Base-by-base conservation (phyloP, 768 basidiomycete species). In the Termitomyces sp. region DNA sequence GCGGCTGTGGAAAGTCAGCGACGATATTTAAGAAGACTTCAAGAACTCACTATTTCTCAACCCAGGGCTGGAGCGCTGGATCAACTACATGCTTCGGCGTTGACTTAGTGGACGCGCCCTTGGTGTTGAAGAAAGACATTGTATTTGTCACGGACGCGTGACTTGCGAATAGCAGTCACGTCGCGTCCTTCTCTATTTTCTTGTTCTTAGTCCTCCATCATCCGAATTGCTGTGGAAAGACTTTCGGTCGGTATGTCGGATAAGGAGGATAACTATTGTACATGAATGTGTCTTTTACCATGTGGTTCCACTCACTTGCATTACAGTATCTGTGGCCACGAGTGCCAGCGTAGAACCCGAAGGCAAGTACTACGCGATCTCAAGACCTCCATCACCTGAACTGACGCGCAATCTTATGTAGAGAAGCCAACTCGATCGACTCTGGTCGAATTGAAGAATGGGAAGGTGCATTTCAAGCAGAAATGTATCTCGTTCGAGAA, bases 31-130 rank as follows among this genome's bases (percentile, higher is more conserved):
- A 46, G 46, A 28, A 28, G 6, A 8, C 13, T n/a, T 43, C 33
- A 2, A 41, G n/a, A n/a, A 8, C 84, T 51, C 43, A 95, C 94
- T 98, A 99, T 83, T 98, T 98, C 75, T 99, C 97, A 0, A 99
- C 94, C 97, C 97, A 99, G 60, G 97, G 94, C 67, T 94, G 92
- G 40, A 84, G 70, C 22, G 75, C 77, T 13, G 84, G 84, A 56
- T 85, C 84, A 10, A 78, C 72, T 1, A 66, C 60, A 55, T 82
- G 81, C 63, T 80, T 78, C 61, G 71, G 65, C 32, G 73, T 58
- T 48, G 73, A 51, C 66, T 77, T 80, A 53, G 63, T 71, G 10
- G 76, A 70, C 33, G 76, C 70, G 49, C 72, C 66, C 65, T 79
- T 80, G 46, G 72, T 66, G 58, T 76, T 73, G 69, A 91, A 90